Percentiles rank a stretch among this genome's conserved stretches.
phyloP scores from a whole-genome alignment of 192 early-diverging fungal species.

The Coemansia sp. region DNA sequence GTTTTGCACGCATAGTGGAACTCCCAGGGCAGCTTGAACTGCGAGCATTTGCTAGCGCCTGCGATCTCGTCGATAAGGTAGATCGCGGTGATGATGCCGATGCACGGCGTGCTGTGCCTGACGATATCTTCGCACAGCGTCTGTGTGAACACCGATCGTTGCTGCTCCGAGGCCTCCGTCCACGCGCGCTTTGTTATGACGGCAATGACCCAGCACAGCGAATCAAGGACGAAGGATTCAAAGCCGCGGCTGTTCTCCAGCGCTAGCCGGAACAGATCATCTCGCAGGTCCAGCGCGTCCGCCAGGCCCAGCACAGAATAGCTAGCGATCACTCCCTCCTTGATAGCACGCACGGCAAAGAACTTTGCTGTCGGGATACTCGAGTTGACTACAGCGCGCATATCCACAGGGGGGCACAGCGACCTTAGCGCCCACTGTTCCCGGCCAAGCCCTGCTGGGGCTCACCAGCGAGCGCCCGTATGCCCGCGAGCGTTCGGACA shows the following conservation, averaged over 20 bases:
- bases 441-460: too few species aligned
- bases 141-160: conserved; percentile 14
- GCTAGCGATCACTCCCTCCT: conserved; percentile 28
- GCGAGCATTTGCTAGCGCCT: conserved; percentile 44
- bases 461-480: too few species aligned
- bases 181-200: conserved; percentile 46
- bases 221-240: conserved; percentile 40
- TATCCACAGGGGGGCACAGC: too few species aligned
- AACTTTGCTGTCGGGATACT: conserved; percentile 38
- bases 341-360: conserved; percentile 47
- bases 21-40: conserved; percentile 44
- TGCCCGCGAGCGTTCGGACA: background rate
- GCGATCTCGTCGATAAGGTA: conserved; percentile 44
- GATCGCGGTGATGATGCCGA: conserved; percentile 28
- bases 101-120: conserved; percentile 23
- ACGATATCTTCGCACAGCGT: conserved; percentile 34
- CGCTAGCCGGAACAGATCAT: conserved; percentile 40
- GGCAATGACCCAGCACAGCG: conserved; percentile 43
- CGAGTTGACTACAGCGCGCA: conserved; percentile 36
- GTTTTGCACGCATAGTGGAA: conserved; percentile 45
- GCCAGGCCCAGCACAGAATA: conserved; percentile 21
- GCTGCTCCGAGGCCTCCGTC: conserved; percentile 29
- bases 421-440: too few species aligned
- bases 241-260: conserved; percentile 14
- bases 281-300: conserved; percentile 14